Evolutionary conservation across 23 red algal species (phyloP).

Genomic region (Gracilariopsis chorda): DNA sequence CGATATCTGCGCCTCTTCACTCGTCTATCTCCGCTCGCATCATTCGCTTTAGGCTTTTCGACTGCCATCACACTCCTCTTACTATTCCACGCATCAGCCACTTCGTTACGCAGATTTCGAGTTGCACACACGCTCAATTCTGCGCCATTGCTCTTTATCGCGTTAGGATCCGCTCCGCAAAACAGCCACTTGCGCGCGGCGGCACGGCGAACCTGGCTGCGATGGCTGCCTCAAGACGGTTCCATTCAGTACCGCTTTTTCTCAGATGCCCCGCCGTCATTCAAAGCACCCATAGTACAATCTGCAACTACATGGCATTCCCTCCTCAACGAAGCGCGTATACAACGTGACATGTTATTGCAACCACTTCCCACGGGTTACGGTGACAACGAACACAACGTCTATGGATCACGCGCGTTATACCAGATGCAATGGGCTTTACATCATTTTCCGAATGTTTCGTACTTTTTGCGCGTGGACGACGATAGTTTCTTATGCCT

Average conservation of each 20-base stretch:
- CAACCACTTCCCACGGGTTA: slow-evolving; percentile 54
- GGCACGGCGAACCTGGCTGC: slow-evolving; percentile 43
- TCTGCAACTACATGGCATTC: background rate
- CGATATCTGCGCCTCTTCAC: too few relatives aligned
- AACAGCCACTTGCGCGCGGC: slow-evolving; percentile 37
- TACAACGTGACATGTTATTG: slow-evolving; percentile 39
- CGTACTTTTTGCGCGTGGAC: slow-evolving; percentile 70
- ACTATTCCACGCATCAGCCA: too few relatives aligned
- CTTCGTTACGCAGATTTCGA: too few relatives aligned
- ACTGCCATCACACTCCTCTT: too few relatives aligned
- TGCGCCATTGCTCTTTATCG: slow-evolving; percentile 45
- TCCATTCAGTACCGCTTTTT: slow-evolving; percentile 65
- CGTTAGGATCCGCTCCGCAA: slow-evolving; percentile 58
- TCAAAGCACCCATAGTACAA: background rate
- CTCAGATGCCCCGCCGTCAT: slow-evolving; percentile 46
- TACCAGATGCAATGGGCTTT: slow-evolving; percentile 47
- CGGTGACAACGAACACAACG: slow-evolving; percentile 59
- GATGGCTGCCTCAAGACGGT: slow-evolving; percentile 40
- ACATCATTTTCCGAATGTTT: background rate
- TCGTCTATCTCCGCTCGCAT: too few relatives aligned
- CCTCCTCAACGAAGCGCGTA: slow-evolving; percentile 17
- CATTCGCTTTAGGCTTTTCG: too few relatives aligned
- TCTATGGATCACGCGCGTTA: slow-evolving; percentile 46
- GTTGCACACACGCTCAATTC: too few relatives aligned
- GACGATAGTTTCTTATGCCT: slow-evolving; percentile 92